Evolutionary conservation across 2,329 filamentous ascomycete species (phyloP), one percentile per base, ranked within the genome.

Genomic region (Pseudofabraea citricarpa): DNA sequence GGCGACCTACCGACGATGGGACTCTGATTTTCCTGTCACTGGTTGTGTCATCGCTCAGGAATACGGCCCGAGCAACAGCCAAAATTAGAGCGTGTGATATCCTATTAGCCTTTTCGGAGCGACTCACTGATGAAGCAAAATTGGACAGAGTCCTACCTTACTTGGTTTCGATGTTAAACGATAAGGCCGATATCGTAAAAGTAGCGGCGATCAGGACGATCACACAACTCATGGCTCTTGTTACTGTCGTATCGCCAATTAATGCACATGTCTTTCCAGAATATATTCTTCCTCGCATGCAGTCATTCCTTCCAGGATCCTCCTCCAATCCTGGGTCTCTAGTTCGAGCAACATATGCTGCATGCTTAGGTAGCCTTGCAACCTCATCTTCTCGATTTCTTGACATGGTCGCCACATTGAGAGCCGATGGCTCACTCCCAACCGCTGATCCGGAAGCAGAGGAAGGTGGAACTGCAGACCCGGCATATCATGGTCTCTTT

Each of bases 121-220:
- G 87, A 46, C 67, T 97, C 19, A 95, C 91, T 0, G 94, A 98
- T 61, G 93, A 98, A 66, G 90, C 90, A 3, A 97, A 96, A 63
- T 72, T 98, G 38, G 94, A 98, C 63, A 81, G 93, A 39, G 86
- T 97, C 19, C 69, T 98, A 39, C 93, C 93, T 1, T 96, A 96
- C 60, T 70, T 97, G 26, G 86, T 95, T 67, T 79, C 82, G 5
- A 66, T 97, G 21, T 71, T 98, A 10, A 84, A 81, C 47, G 93
- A 98, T 59, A 81, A 83, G 53, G 81, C 85, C 2, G 88, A 95
- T 51, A 74, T 87, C 55, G 91, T 98, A 12, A 85, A 89, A 36
- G 81, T 95, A 38, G 82, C 90, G 19, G 90, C 90, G 3, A 76
- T 97, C 35, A 78, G 91, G 44, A 87, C 89, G 4, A 79, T 97